A percentile compares a stretch with the other conserved stretches of the same genome.
Conservation (phyloP, 73 alveolate genomes). For the Stentor coeruleus region DNA sequence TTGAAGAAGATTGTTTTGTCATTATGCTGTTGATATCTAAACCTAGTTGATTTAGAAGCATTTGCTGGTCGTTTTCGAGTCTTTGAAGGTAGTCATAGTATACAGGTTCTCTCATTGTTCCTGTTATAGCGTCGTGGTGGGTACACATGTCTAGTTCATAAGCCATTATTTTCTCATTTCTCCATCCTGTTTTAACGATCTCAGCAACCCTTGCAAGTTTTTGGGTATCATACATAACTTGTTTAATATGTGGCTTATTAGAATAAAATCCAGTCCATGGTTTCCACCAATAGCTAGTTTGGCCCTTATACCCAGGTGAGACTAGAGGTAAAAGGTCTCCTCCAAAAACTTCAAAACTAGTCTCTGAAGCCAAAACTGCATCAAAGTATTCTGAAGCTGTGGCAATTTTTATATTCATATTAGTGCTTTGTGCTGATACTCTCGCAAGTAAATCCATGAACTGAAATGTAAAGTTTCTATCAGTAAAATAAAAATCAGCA, state of each 20-base stretch:
- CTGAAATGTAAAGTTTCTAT: background rate
- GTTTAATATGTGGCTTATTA: conserved; percentile 36
- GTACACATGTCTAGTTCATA: conserved; percentile 23
- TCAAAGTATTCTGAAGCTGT: background rate
- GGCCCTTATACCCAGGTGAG: background rate
- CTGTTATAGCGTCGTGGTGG: conserved; percentile 85
- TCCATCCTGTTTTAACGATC: background rate
- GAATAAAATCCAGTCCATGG: conserved; percentile 33
- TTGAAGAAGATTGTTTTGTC: too few species aligned
- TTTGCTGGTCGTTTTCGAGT: background rate
- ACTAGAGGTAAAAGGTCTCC: background rate
- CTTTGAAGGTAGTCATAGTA: conserved; percentile 41
- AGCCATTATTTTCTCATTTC: background rate
- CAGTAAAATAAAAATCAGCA: background rate
- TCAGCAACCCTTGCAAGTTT: conserved; percentile 27
- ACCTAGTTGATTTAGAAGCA: too few species aligned
- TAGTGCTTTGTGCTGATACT: background rate
- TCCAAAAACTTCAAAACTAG: background rate
- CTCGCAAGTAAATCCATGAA: background rate
- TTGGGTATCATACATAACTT: conserved; percentile 31
- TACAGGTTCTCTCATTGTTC: conserved; percentile 60
- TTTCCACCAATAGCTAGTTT: background rate
- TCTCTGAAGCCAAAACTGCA: background rate
- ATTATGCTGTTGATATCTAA: too few species aligned
- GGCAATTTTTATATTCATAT: background rate